Evolutionary conservation across 2,329 filamentous ascomycete genomes (phyloP).

Genomic region (Cryphonectria radicalis): DNA sequence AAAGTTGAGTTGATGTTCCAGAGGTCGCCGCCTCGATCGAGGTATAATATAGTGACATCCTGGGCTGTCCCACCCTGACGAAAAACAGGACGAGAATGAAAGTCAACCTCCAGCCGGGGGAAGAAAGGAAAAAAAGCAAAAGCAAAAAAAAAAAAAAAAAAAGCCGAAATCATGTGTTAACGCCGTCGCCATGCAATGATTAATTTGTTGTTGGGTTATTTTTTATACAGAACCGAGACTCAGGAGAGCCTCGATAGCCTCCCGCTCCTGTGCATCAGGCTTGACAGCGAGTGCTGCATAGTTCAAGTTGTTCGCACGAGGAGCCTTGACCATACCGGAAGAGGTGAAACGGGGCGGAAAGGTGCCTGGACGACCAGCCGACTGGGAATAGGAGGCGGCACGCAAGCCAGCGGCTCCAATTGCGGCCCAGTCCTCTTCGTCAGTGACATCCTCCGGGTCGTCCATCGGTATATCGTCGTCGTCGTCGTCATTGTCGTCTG

Average conservation of each 20-base stretch:
- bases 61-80: slow-evolving; percentile 8
- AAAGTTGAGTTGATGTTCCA: slow-evolving; percentile 27
- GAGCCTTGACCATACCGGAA: slow-evolving; percentile 58
- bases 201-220: slow-evolving; percentile 41
- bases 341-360: slow-evolving; percentile 51
- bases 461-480: slow-evolving; percentile 69
- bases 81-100: slow-evolving; percentile 13
- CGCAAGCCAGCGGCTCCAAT: slow-evolving; percentile 86
- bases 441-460: slow-evolving; percentile 83
- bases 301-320: slow-evolving; percentile 56
- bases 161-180: slow-evolving; percentile 42
- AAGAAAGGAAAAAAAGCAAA: no score
- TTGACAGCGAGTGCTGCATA: slow-evolving; percentile 55
- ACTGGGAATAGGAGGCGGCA: slow-evolving; percentile 58
- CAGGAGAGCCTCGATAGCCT: slow-evolving; percentile 80
- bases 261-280: slow-evolving; percentile 74
- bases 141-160: background rate
- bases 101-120: slow-evolving; percentile 5
- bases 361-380: slow-evolving; percentile 57
- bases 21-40: slow-evolving; percentile 30
- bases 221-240: slow-evolving; percentile 79
- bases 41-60: slow-evolving; percentile 10
- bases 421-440: slow-evolving; percentile 94
- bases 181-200: slow-evolving; percentile 56
- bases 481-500: slow-evolving; percentile 46